phyloP scores from a whole-genome alignment of 805 yeast species.

The Brettanomyces nanus region DNA sequence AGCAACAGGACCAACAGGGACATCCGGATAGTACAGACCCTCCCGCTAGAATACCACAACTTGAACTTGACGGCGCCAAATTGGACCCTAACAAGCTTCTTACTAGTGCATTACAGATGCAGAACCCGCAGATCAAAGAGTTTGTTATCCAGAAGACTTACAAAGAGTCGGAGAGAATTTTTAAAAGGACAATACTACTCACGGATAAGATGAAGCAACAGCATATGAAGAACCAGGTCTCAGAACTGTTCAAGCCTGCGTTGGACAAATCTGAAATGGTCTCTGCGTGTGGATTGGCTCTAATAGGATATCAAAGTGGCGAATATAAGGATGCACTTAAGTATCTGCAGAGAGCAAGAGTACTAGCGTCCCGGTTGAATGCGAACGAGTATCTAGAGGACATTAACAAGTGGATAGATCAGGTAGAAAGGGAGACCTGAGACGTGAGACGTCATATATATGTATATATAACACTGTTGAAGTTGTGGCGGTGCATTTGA shows the following conservation, averaged over 20 bases:
- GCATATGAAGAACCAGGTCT: conserved; percentile 7
- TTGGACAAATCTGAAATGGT: conserved; percentile 17
- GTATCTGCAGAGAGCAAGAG: conserved; percentile 12
- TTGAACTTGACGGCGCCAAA: not conserved
- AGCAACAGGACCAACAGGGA: not conserved
- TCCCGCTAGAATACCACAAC: not conserved
- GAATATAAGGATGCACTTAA: conserved; percentile 6
- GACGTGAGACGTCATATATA: no score
- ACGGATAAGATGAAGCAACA: conserved; percentile 12
- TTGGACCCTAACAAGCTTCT: not conserved
- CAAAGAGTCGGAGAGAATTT: conserved; percentile 11
- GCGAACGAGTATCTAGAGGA: conserved; percentile 11
- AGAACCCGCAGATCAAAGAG: conserved; percentile 10
- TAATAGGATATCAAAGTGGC: conserved; percentile 9
- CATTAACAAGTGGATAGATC: conserved; percentile 10
- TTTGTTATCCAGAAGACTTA: conserved; percentile 11
- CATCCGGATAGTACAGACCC: not conserved
- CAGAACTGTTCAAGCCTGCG: conserved; percentile 12
- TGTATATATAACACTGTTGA: no score
- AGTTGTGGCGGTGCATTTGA: no score
- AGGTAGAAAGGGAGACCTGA: conserved; percentile 2
- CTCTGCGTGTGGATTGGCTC: conserved; percentile 14
- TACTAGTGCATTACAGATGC: not conserved
- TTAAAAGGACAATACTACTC: conserved; percentile 8
- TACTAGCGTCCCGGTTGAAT: conserved; percentile 9